These are phyloP conservation scores for Dipteronia dyeriana DNA, from an alignment of 345 rosid species.

Conservation along the genomic window DNA sequence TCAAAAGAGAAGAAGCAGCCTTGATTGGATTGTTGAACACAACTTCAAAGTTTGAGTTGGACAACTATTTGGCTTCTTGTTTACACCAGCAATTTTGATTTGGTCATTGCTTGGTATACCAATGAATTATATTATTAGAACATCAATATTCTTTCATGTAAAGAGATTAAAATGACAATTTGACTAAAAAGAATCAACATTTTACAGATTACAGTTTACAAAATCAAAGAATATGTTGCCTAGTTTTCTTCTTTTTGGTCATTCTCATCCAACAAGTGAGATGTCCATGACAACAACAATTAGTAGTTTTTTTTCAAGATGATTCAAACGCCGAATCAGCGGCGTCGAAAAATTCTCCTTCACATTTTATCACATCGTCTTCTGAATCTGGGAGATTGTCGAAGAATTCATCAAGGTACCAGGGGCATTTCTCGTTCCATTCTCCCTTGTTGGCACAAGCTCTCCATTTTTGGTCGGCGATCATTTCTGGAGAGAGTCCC, in stretches of 20 bases:
- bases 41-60: neutral
- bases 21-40: conserved; percentile 5
- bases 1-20: neutral
- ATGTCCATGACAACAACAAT: no score
- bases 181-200: conserved; percentile 7
- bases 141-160: neutral
- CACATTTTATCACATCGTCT: conserved; percentile 22
- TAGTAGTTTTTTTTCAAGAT: neutral
- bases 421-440: conserved; percentile 73
- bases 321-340: neutral
- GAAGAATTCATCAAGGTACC: conserved; percentile 69
- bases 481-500: conserved; percentile 89
- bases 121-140: neutral
- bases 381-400: conserved; percentile 47
- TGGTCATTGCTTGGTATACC: neutral
- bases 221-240: neutral
- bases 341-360: conserved; percentile 8
- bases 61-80: neutral
- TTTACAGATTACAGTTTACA: neutral
- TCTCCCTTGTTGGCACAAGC: conserved; percentile 50
- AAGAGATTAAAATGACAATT: neutral
- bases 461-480: conserved; percentile 86
- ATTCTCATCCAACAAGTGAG: no score
- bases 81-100: neutral
- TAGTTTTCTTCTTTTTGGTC: neutral